phyloP scores from a whole-genome alignment of 441 rosid genomes.

The Francoa sonchifolia region DNA sequence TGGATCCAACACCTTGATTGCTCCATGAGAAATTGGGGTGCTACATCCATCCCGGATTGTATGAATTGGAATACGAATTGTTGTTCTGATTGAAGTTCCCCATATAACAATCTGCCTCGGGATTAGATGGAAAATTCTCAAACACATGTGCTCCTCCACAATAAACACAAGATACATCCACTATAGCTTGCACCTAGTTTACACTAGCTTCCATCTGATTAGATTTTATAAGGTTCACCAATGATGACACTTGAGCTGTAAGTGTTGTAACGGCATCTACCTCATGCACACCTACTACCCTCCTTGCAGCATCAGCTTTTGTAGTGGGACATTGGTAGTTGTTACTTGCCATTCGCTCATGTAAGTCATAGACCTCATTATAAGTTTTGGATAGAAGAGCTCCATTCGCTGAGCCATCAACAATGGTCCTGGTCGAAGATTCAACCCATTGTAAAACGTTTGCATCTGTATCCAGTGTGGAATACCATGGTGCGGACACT shows the following conservation, averaged over 20 bases:
- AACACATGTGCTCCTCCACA: background rate
- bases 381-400: background rate
- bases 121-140: background rate
- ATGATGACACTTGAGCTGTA: background rate
- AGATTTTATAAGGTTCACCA: too few relatives aligned
- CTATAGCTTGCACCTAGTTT: background rate
- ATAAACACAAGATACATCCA: background rate
- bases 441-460: slow-evolving; percentile 6
- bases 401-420: slow-evolving; percentile 1
- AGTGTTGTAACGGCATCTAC: background rate
- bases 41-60: background rate
- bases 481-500: slow-evolving; percentile 1
- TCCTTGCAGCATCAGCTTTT: background rate
- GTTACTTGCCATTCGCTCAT: slow-evolving; percentile 6
- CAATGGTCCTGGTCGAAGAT: background rate
- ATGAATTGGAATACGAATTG: background rate
- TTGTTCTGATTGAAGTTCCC: too few relatives aligned
- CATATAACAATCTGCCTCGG: too few relatives aligned
- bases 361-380: background rate
- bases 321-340: background rate
- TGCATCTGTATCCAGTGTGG: background rate
- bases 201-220: too few relatives aligned
- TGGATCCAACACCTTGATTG: too few relatives aligned
- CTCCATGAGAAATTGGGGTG: slow-evolving; percentile 5
- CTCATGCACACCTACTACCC: background rate